These are phyloP conservation scores for Pythium periplocum DNA, from an alignment of 352 stramenopile species.

Conservation along the genomic window DNA sequence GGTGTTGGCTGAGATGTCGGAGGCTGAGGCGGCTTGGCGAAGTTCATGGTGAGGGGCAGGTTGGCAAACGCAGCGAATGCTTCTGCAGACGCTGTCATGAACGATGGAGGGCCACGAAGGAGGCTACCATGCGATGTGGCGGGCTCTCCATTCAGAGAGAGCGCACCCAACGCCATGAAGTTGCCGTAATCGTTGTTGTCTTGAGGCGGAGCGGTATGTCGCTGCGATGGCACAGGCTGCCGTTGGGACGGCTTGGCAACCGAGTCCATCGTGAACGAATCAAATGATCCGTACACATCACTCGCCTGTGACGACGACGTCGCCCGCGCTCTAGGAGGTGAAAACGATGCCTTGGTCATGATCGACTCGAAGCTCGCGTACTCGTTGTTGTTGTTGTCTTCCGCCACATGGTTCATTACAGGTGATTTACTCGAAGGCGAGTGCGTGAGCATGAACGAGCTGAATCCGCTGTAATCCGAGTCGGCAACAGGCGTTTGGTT, in stretches of 20 bases:
- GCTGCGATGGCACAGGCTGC: neutral
- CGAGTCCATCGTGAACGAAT: conserved; percentile 8
- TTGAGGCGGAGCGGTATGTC: neutral
- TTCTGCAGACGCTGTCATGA: no score
- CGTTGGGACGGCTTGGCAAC: neutral
- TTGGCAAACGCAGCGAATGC: no score
- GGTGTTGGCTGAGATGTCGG: no score
- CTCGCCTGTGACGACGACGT: no score
- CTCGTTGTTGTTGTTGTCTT: conserved; percentile 4
- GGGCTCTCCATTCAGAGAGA: neutral
- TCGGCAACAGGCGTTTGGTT: no score
- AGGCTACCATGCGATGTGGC: neutral
- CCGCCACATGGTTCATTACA: no score
- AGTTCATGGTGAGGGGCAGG: no score
- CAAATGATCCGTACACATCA: conserved; percentile 26
- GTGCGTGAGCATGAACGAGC: conserved; percentile 3
- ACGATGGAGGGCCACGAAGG: no score
- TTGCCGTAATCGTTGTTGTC: conserved; percentile 32
- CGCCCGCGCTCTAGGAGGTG: neutral
- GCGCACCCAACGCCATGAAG: conserved; percentile 20
- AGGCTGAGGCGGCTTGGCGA: no score
- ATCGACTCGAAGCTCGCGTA: conserved; percentile 21
- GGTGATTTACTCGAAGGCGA: no score
- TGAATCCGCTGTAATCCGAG: conserved; percentile 3
- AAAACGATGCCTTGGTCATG: neutral